Percentiles rank a stretch among this genome's conserved stretches.
These are phyloP conservation scores for Syncephalastrum contaminatum DNA, from an alignment of 371 early-diverging fungal species.

Conservation along the genomic window DNA sequence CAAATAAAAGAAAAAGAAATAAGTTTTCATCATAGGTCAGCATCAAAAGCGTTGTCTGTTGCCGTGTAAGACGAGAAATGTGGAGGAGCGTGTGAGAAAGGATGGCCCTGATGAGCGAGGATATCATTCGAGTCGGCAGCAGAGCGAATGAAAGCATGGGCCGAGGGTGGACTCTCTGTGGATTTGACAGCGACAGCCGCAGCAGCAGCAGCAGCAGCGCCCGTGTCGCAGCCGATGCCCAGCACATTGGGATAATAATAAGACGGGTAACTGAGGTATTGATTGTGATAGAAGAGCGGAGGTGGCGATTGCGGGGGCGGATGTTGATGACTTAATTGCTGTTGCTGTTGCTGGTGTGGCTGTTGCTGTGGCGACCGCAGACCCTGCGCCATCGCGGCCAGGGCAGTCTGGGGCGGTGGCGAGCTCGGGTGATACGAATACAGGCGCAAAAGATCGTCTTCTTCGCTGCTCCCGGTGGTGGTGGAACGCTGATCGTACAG, in stretches of 20 bases:
- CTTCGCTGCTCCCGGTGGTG: constrained; percentile 6
- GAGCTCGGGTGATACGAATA: constrained; percentile 2
- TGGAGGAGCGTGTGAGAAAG: too few species aligned
- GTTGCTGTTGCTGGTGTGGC: not conserved
- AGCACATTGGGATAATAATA: constrained; percentile 14
- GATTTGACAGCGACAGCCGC: not conserved
- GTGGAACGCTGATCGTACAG: constrained; percentile 1
- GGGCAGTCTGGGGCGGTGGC: not conserved
- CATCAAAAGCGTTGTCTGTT: not conserved
- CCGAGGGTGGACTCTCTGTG: constrained; percentile 8
- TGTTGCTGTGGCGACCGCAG: not conserved
- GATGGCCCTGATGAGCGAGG: constrained; percentile 6
- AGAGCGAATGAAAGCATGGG: not conserved
- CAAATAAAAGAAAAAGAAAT: not conserved
- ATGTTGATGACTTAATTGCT: not conserved
- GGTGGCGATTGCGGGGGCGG: too few species aligned
- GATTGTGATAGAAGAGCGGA: not conserved
- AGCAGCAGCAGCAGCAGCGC: constrained; percentile 4
- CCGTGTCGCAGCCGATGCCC: constrained; percentile 1
- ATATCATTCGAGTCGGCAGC: constrained; percentile 5
- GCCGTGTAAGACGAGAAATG: constrained; percentile 9
- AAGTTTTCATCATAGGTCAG: constrained; percentile 8
- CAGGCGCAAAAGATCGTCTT: constrained; percentile 8
- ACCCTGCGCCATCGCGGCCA: not conserved
- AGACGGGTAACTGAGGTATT: constrained; percentile 3